Base-by-base conservation (phyloP, 1,284 basidiomycete genomes). In the Earliella scabrosa region DNA sequence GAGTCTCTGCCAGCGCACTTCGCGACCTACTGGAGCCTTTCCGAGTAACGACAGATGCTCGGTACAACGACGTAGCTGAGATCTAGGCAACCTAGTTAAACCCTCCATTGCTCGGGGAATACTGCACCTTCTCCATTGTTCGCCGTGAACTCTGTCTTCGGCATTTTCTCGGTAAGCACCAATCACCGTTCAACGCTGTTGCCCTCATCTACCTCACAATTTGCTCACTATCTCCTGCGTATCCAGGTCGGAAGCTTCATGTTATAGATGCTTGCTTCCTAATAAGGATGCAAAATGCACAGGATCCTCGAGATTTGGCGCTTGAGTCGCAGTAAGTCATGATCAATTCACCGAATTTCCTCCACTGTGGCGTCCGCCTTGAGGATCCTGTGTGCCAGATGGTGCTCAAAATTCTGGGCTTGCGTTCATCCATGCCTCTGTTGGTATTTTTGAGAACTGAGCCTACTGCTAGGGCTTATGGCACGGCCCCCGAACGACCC, bases 301-400 rank as follows among this genome's bases (percentile, higher is more conserved):
- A 24, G 14, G 27, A 21, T 11, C 29, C 27, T 18, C 23, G 24
- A 24, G 39, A 40, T 26, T 10, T 45, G 41, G 32, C 51, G 54
- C 49, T 35, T 26, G 39, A 47, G 39, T 43, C 41, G 49, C 50
- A 41, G 57, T 54, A 58, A 57, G 54, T 39, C 48, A 24, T 23
- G 27, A 31, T 38, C 34, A 29, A 50, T 62, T 62, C 49, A 21
- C 60, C 60, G 60, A 62, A 35, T 56, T 54, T 62, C 56, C 57
- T 59, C 60, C 60, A 50, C 45, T 39, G 41, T 50, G 45, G 26
- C 36, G n/a, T 32, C 16, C 32, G n/a, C 52, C 27, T 18, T 16
- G 13, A 54, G 23, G 32, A 13, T 27, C 7, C 36, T 39, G 16
- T 46, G 31, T 23, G 38, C 23, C 45, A 24, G 16, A 43, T 23